Base-by-base conservation (phyloP, 148 eudicot species). In the Rhododendron mucronatum region DNA sequence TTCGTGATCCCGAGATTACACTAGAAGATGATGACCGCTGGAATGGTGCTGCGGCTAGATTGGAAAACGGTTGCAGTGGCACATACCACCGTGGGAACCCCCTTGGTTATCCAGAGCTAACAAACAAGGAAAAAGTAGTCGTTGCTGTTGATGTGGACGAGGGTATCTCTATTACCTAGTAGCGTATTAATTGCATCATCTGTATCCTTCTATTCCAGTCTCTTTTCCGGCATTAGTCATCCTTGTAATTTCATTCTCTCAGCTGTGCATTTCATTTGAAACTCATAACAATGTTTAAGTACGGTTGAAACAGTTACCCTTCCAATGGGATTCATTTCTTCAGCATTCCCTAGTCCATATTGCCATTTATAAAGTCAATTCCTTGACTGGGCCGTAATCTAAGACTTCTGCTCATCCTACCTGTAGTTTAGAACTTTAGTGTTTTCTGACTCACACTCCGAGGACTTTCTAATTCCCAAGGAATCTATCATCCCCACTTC, bases 131-230 rank as follows among this genome's bases (percentile, higher is more conserved):
- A 78, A 92, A 92, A 82, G 26, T 94, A 73, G 90, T 85, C 53
- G 93, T 95, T 83, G 98, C 98, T 83, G 98, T 95, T 89, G 98
- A 95, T 87, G 95, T 95, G 81, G 98, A 95, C 86, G 98, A 95
- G 90, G 98, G 98, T 95, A 92, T 55, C 30, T 77, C 39, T 71
- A 11, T 71, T 14, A 71, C 41, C 39, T 71, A 71, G 16, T 71
- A 59, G 1, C 14, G 65, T 59, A 71, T 28, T 14, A 71, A 20
- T 33, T 71, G 76, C 18, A 71, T 71, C 41, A 33, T 71, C 39
- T 71, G 39, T 30, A 71, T 30, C 20, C 13, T 82, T 57, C 18
- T 23, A 16, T 82, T 63, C 21, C 48, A 14, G 11, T 82, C 75
- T 63, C 74, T 23, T 55, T 63, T 63, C 23, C 33, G 15, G 23